Evolutionary conservation across 768 basidiomycete genomes (phyloP), one percentile per base, ranked within the genome.

Genomic region (Pleurotus djamor): DNA sequence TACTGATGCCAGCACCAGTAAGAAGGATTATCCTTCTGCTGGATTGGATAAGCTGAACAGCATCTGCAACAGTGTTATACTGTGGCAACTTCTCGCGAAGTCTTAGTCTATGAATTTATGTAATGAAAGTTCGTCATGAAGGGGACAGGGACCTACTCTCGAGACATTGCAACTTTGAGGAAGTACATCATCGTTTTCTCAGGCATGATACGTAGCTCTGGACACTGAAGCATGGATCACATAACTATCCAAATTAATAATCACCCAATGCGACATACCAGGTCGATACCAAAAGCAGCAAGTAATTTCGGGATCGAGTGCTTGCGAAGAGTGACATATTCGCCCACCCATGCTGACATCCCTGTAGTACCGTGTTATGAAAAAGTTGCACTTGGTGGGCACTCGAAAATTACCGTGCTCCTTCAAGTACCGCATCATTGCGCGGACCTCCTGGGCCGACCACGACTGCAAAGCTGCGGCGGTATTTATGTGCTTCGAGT

Each of bases 1-100:
- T 60, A 91, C 91, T 92, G 57, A 94, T 94, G 55, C 92, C 92
- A 63, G 91, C 90, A 52, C 93, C 93, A 48, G 91, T 92, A 16
- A 95, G 77, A 41, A 95, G 83, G 44, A 95, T 66, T 28, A 94
- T 88, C 48, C 84, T 78, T 51, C 81, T 77, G 3, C 90, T 84
- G 9, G 74, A 75, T 14, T 71, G 71, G 54, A 95, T 89, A 21
- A 95, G 80, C 41, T 81, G 71, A 7, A 91, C 76, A 6, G 86
- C 93, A 63, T 95, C 92, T 52, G 83, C 77, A 51, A 93, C 77
- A 1, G 91, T 91, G 67, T 86, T 92, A 71, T 90, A 85, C 60
- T 85, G 78, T 2, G 78, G 67, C 34, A 92, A 76, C 64, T 81
- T 87, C 57, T 92, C 87, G 56, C 92, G 86, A 60, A 83, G 74